Percentiles rank a stretch among this genome's conserved stretches.
These are phyloP conservation scores for Elongisporangium undulatum DNA, from an alignment of 352 stramenopile species.

Conservation along the genomic window DNA sequence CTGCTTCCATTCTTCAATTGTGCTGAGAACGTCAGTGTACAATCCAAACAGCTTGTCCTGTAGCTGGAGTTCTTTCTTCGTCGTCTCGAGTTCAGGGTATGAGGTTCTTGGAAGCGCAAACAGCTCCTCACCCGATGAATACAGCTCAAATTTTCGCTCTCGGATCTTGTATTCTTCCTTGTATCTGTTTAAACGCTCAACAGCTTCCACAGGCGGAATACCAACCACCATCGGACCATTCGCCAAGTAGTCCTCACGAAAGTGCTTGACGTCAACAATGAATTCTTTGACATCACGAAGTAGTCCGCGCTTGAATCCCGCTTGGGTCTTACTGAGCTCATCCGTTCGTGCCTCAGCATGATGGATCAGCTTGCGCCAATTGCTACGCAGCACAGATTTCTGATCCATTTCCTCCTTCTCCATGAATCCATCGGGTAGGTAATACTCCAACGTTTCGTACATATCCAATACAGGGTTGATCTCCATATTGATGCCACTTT, in stretches of 20 bases:
- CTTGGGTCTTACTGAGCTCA: constrained; percentile 94
- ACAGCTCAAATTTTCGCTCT: constrained; percentile 97
- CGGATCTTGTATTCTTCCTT: constrained; percentile 98
- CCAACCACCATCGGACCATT: constrained; percentile 98
- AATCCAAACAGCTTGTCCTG: constrained; percentile 94
- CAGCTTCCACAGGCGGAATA: constrained; percentile 93
- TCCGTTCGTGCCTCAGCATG: constrained; percentile 93
- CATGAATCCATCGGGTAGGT: constrained; percentile 95
- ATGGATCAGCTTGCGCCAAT: constrained; percentile 97
- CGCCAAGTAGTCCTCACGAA: constrained; percentile 94
- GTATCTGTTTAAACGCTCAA: constrained; percentile 96
- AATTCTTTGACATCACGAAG: constrained; percentile 97
- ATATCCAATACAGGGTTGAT: constrained; percentile 98
- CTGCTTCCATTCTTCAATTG: constrained; percentile 97
- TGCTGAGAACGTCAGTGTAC: constrained; percentile 97
- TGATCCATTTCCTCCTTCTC: constrained; percentile 99
- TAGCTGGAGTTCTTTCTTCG: constrained; percentile 96
- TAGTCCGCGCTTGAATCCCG: constrained; percentile 94
- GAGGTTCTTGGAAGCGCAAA: constrained; percentile 95
- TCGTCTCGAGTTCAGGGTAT: constrained; percentile 96
- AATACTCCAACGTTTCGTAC: constrained; percentile 97
- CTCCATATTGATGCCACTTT: constrained; percentile 98
- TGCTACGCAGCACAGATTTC: constrained; percentile 95
- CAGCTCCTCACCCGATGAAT: constrained; percentile 94
- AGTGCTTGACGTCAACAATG: constrained; percentile 95